Conservation (phyloP, 768 basidiomycete genomes). For the Rossbeevera mucosa region DNA sequence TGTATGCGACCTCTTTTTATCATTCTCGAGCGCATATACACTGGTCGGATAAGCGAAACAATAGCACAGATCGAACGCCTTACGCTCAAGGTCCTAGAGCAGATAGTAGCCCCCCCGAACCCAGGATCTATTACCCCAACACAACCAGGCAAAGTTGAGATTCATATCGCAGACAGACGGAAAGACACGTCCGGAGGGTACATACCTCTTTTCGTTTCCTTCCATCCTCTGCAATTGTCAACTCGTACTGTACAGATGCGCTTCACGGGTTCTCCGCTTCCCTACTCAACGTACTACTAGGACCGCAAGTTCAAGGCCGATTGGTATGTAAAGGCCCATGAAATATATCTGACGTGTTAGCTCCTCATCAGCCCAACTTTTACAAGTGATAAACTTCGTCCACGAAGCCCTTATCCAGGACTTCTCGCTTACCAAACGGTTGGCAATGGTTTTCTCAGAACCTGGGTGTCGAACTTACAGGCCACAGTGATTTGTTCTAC, state of each 20-base stretch:
- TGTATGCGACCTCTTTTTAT: constrained; percentile 5
- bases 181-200: constrained; percentile 32
- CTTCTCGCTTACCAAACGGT: constrained; percentile 65
- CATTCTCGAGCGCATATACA: constrained; percentile 1
- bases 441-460: constrained; percentile 1
- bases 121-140: background rate
- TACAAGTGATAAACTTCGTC: constrained; percentile 61
- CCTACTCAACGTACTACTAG: constrained; percentile 31
- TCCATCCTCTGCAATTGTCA: background rate
- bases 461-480: constrained; percentile 5
- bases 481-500: constrained; percentile 81
- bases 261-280: constrained; percentile 30
- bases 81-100: constrained; percentile 29
- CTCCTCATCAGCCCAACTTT: constrained; percentile 53
- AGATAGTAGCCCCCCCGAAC: constrained; percentile 22
- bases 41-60: constrained; percentile 18
- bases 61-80: constrained; percentile 28
- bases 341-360: background rate
- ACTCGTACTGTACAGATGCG: constrained; percentile 7
- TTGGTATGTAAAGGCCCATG: constrained; percentile 33
- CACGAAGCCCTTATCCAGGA: constrained; percentile 59
- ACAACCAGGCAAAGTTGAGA: constrained; percentile 25
- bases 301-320: constrained; percentile 35
- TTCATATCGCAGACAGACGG: constrained; percentile 35
- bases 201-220: background rate